phyloP scores from a whole-genome alignment of 768 basidiomycete genomes.

The Boletus reticulatus region DNA sequence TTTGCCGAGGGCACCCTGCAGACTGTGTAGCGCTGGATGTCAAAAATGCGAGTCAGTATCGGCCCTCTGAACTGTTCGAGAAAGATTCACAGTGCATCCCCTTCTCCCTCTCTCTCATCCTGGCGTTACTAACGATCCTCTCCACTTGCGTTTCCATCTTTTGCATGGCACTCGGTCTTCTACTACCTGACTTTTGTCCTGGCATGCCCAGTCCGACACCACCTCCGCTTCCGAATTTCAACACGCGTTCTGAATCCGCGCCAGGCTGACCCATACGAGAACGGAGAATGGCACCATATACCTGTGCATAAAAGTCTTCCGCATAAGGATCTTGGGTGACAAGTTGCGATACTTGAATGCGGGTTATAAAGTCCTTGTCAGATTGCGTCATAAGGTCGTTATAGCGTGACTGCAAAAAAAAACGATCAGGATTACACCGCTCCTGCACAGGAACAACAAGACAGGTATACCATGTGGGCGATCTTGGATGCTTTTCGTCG shows the following conservation, averaged over 20 bases:
- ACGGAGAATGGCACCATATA: slow-evolving; percentile 82
- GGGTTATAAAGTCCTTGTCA: slow-evolving; percentile 99
- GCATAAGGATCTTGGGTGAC: slow-evolving; percentile 97
- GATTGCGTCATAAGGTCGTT: slow-evolving; percentile 97
- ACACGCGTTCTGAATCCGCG: slow-evolving; percentile 66
- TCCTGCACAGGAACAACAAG: not conserved
- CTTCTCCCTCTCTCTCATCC: slow-evolving; percentile 84
- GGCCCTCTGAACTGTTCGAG: not conserved
- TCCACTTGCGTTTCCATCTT: slow-evolving; percentile 96
- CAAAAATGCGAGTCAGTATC: slow-evolving; percentile 3
- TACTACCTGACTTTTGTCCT: slow-evolving; percentile 51
- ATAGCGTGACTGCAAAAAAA: slow-evolving; percentile 65
- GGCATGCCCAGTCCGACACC: slow-evolving; percentile 68
- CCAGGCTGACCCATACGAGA: slow-evolving; percentile 68
- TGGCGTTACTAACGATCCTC: slow-evolving; percentile 89
- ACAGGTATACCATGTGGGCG: slow-evolving; percentile 70
- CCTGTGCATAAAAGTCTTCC: slow-evolving; percentile 98
- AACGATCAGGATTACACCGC: not conserved
- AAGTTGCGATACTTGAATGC: slow-evolving; percentile 97
- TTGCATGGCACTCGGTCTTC: slow-evolving; percentile 85
- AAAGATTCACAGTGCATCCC: slow-evolving; percentile 51
- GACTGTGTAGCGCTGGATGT: slow-evolving; percentile 59
- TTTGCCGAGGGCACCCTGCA: slow-evolving; percentile 93
- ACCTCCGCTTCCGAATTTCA: slow-evolving; percentile 86
- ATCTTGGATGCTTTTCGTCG: slow-evolving; percentile 82